Evolutionary conservation across 768 basidiomycete species (phyloP).

Genomic region (Strobilomyces echinocephalus): DNA sequence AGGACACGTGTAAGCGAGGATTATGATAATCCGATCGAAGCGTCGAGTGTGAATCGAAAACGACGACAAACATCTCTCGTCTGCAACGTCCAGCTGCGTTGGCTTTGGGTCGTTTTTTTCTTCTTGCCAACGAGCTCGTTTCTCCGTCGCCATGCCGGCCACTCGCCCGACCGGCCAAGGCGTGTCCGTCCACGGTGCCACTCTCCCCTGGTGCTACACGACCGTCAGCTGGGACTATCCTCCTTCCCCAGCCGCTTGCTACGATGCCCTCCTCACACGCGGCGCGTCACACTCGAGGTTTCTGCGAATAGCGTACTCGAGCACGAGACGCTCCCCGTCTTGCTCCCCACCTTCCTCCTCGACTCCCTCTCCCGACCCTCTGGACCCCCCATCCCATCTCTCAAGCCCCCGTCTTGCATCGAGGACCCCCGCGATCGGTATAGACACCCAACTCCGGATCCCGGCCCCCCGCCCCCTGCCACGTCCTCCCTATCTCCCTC

Average conservation of each 20-base stretch:
- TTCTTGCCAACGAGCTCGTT: background rate
- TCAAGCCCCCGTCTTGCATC: background rate
- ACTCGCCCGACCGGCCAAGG: conserved; percentile 7
- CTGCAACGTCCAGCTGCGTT: background rate
- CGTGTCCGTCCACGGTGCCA: background rate
- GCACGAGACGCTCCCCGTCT: conserved; percentile 3
- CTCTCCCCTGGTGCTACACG: conserved; percentile 7
- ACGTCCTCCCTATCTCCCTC: background rate
- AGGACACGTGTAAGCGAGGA: background rate
- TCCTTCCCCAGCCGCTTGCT: conserved; percentile 7
- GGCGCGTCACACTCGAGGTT: conserved; percentile 28
- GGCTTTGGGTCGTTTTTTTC: background rate
- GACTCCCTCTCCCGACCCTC: background rate
- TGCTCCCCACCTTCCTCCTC: background rate
- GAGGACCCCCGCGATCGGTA: background rate
- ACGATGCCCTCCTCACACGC: conserved; percentile 20
- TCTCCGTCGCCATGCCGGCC: conserved; percentile 11
- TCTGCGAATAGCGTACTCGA: conserved; percentile 22
- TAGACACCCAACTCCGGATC: background rate
- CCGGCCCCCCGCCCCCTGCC: background rate
- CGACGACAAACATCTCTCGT: background rate
- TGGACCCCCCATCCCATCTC: background rate
- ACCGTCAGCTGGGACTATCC: conserved; percentile 23
- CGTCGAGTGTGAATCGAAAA: background rate
- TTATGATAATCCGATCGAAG: conserved; percentile 8